These are phyloP conservation scores for Populus hybrid DNA, from an alignment of 441 rosid genomes.

Conservation along the genomic window DNA sequence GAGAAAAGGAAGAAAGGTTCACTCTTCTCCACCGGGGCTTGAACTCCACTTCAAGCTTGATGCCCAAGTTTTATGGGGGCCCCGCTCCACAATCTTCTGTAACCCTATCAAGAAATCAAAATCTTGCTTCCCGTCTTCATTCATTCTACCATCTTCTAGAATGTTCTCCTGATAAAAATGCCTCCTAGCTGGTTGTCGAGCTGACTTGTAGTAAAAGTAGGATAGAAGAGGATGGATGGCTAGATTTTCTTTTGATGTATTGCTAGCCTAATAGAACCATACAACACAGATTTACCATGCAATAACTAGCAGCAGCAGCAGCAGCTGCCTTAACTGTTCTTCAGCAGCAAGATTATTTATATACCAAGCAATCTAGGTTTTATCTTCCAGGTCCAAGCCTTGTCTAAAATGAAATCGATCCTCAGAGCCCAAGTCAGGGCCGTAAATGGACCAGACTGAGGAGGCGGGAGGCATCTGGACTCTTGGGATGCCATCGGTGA, in stretches of 20 bases:
- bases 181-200: not conserved
- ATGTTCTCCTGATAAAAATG: not conserved
- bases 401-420: not conserved
- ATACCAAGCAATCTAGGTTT: not conserved
- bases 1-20: not conserved
- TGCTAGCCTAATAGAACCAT: not conserved
- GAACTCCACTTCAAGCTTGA: not conserved
- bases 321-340: not conserved
- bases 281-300: not conserved
- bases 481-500: not conserved
- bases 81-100: not conserved
- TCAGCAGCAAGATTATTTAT: not conserved
- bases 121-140: not conserved
- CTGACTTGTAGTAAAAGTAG: not conserved
- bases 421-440: not conserved
- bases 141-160: not conserved
- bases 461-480: not conserved
- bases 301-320: not conserved
- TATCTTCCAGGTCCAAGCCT: not conserved
- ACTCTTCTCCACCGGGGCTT: not conserved
- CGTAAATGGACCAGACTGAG: not conserved
- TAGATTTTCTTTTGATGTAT: not conserved
- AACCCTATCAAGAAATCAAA: not conserved
- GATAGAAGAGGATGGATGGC: not conserved
- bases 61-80: not conserved